Base-by-base conservation (phyloP, 139 green algal species). In the Volvox reticuliferus region DNA sequence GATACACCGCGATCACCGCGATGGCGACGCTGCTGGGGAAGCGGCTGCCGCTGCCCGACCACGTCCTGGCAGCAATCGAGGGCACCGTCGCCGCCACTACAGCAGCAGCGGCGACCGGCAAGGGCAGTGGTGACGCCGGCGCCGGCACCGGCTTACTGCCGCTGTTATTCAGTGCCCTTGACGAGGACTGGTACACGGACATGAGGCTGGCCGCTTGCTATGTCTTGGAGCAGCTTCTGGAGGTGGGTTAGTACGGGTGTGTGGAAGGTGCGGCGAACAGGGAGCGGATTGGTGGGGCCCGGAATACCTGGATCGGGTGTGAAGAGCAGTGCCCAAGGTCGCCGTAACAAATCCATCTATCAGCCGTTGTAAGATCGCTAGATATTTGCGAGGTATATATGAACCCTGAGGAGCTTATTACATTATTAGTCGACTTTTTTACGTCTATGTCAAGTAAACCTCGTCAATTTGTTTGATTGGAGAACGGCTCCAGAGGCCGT, bases 131-230 rank as follows among this genome's bases (percentile, higher is more conserved):
- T 44, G 83, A 33, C 9, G 71, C 20, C 78, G 78, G 78, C 37
- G 76, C 33, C 89, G 84, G 68, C 63, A 24, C 62, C 62, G 26
- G 63, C 17, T 91, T 98, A 84, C 94, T 97, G 88, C 95, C 96
- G 2, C 92, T 95, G 91, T 87, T 98, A 81, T 69, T 88, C 9
- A 93, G 95, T 36, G 93, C 90, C 67, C 86, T 98, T 88, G 96
- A 99, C 62, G 97, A 99, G 89, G 96, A 98, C 84, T 98, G 96
- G 89, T 97, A 97, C 91, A 91, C 91, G 2, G 97, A 98, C 81
- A 94, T 96, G n/a, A 76, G 87, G 62, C 77, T 93, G 63, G 88
- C 93, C 24, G 93, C 94, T 22, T 98, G 95, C 79, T 96, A 85
- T 50, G 93, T 94, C 24, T 32, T 84, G 78, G 69, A 91, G 89